A percentile compares a stretch with the other conserved stretches of the same genome.
These are phyloP conservation scores for Dillenia turbinata DNA, from an alignment of 164 flowering plant genomes.

Conservation along the genomic window DNA sequence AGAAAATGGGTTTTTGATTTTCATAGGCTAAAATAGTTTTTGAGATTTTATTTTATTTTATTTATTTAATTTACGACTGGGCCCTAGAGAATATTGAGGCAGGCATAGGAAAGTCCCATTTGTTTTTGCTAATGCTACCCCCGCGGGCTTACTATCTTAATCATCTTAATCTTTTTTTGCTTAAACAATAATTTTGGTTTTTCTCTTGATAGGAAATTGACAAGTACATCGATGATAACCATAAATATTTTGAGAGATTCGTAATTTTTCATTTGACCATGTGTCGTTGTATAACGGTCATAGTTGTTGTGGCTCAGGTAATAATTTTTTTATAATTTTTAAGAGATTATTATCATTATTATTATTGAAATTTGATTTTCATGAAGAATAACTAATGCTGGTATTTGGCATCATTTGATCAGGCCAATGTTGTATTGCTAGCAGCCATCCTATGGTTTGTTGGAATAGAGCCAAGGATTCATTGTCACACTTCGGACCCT, in stretches of 20 bases:
- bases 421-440: slow-evolving; percentile 27
- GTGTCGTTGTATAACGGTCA: slow-evolving; percentile 26
- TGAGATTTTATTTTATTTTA: no score
- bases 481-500: not conserved
- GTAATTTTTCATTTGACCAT: slow-evolving; percentile 25
- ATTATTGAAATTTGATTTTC: not conserved
- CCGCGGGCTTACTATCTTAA: no score
- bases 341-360: not conserved
- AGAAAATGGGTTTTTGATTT: no score
- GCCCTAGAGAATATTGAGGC: no score
- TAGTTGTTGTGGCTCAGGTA: slow-evolving; percentile 42
- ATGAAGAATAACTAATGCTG: not conserved
- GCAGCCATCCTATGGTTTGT: slow-evolving; percentile 30
- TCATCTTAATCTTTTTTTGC: no score
- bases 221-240: slow-evolving; percentile 16
- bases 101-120: no score
- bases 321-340: no score
- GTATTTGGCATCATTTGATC: slow-evolving; percentile 7
- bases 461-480: slow-evolving; percentile 24
- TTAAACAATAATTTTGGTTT: no score
- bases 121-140: no score
- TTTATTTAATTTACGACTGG: no score
- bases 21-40: no score
- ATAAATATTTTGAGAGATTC: slow-evolving; percentile 21
- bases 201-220: slow-evolving; percentile 18